A percentile compares a stretch with the other conserved stretches of the same genome.
Conservation (phyloP, 2,329 filamentous ascomycete species). For the Claviceps digitariae region DNA sequence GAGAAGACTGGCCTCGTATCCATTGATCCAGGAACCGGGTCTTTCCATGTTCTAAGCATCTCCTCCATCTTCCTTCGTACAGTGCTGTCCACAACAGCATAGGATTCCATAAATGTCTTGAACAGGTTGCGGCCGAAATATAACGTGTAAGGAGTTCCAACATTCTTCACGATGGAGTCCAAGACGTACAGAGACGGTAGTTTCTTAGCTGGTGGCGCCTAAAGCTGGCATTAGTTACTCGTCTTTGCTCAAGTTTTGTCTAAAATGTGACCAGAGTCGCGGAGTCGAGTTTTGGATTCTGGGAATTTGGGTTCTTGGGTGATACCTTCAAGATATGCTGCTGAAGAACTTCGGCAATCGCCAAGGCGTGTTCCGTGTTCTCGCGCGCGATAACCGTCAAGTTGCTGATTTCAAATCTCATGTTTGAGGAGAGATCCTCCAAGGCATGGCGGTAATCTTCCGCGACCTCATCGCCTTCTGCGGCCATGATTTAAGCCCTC, state of each 20-base stretch:
- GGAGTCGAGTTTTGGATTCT: neutral
- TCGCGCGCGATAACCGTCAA: slow-evolving; percentile 95
- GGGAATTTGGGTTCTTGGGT: neutral
- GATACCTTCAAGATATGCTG: slow-evolving; percentile 86
- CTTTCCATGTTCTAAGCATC: slow-evolving; percentile 97
- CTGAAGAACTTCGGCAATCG: slow-evolving; percentile 80
- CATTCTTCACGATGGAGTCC: slow-evolving; percentile 97
- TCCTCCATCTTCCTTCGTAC: slow-evolving; percentile 89
- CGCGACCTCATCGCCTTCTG: slow-evolving; percentile 68
- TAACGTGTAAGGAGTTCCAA: slow-evolving; percentile 91
- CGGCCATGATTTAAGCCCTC: slow-evolving; percentile 27
- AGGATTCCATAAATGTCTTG: slow-evolving; percentile 92
- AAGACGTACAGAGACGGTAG: slow-evolving; percentile 93
- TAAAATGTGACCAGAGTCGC: neutral
- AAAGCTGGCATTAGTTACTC: slow-evolving; percentile 24
- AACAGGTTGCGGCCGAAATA: slow-evolving; percentile 89
- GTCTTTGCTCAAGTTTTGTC: too few relatives aligned
- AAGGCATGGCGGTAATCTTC: slow-evolving; percentile 90
- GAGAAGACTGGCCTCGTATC: slow-evolving; percentile 89
- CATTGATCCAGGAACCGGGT: slow-evolving; percentile 84
- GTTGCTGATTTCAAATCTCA: slow-evolving; percentile 92
- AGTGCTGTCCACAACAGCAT: slow-evolving; percentile 70
- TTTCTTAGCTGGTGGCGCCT: slow-evolving; percentile 83
- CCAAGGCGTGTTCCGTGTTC: slow-evolving; percentile 88
- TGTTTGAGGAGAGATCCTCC: slow-evolving; percentile 82